Evolutionary conservation across 1,284 basidiomycete species (phyloP), one percentile per base, ranked within the genome.

Genomic region (Malassezia globosa): DNA sequence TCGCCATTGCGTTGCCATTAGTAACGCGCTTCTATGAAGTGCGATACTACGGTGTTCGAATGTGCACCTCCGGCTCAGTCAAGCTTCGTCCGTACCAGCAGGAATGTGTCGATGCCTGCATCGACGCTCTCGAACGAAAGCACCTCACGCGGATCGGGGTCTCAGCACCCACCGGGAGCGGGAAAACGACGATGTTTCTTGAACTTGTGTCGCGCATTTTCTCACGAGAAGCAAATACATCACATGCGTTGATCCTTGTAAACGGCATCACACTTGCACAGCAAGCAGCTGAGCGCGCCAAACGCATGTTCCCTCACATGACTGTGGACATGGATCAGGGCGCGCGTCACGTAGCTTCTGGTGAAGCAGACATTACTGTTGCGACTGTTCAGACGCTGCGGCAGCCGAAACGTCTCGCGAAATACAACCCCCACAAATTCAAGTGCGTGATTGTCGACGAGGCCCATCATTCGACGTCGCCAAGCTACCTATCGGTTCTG

Each of bases 241-340:
- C 78, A 69, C 76, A 78, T 25, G 79, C 83, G n/a, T 74, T 92
- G 43, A 81, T 92, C 59, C 79, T 92, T 26, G 88, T 92, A 33
- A 87, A 85, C 60, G 84, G 81, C 52, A 75, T 88, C 21, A 88
- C 95, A 69, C 80, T 96, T 10, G 92, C 89, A 0, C 77, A 78
- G 34, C 92, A 96, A 70, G 82, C 89, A 1, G 83, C 84, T n/a
- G 75, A 75, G 10, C 83, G 87, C 52, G 83, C 85, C 8, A 72
- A 75, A 54, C 73, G 73, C 21, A 73, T 85, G 22, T 81, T 83
- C 57, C 86, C 88, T 0, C 67, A 79, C 5, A 82, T 84, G 78
- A 77, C 73, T 7, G 82, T 96, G 7, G 90, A 95, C 72, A 84
- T 96, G 42, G 92, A 96, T 72, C 92, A 96, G 73, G 87, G 87